phyloP scores from a whole-genome alignment of 495 filamentous ascomycete genomes.

The Neurospora sp. region DNA sequence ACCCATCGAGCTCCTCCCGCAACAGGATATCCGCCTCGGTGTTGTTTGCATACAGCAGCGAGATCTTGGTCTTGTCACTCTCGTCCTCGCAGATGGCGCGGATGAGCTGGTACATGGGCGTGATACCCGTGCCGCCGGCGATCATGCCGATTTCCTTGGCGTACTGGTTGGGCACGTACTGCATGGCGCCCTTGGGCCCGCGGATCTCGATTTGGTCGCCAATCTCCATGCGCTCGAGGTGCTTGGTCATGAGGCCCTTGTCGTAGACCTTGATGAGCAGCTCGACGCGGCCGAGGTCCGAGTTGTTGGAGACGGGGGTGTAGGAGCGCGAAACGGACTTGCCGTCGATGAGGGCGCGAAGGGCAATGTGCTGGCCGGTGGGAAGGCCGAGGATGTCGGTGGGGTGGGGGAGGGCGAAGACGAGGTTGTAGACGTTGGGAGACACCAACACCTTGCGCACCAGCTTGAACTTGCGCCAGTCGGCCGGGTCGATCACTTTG shows the following conservation, averaged over 20 bases:
- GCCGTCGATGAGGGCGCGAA: slow-evolving; percentile 35
- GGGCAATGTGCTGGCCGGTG: slow-evolving; percentile 44
- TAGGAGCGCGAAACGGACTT: slow-evolving; percentile 36
- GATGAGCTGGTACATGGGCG: slow-evolving; percentile 47
- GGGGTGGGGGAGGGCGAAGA: slow-evolving; percentile 37
- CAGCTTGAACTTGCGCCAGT: slow-evolving; percentile 36
- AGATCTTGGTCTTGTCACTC: slow-evolving; percentile 37
- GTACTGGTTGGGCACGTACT: slow-evolving; percentile 16
- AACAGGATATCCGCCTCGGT: slow-evolving; percentile 61
- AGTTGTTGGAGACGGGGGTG: slow-evolving; percentile 44
- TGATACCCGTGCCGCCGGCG: slow-evolving; percentile 48
- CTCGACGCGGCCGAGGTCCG: slow-evolving; percentile 35
- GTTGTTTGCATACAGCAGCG: slow-evolving; percentile 51
- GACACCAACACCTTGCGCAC: slow-evolving; percentile 34
- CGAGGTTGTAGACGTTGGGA: slow-evolving; percentile 37
- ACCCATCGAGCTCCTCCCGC: slow-evolving; percentile 37
- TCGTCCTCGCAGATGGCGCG: slow-evolving; percentile 42
- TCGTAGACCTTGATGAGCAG: slow-evolving; percentile 42
- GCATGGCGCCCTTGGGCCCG: slow-evolving; percentile 40
- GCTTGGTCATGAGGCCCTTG: slow-evolving; percentile 36
- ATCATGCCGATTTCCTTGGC: slow-evolving; percentile 34
- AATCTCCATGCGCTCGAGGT: slow-evolving; percentile 33
- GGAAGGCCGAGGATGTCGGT: slow-evolving; percentile 39
- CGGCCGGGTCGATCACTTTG: slow-evolving; percentile 26
- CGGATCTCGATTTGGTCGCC: slow-evolving; percentile 37